Base-by-base conservation (phyloP, 2,329 filamentous ascomycete genomes). In the Lomentospora prolificans region DNA sequence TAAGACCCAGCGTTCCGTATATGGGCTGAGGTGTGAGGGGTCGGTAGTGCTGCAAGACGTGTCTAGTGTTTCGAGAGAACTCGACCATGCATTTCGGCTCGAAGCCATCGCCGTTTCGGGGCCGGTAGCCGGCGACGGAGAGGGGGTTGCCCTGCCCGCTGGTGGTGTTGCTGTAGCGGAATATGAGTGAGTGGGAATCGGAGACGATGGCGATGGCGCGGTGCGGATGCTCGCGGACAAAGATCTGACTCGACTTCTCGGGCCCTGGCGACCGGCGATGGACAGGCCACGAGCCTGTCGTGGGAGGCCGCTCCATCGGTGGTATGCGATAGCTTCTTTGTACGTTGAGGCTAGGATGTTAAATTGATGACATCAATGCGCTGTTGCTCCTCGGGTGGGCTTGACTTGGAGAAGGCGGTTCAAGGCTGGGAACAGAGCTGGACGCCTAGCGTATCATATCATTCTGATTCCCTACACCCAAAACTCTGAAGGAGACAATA, bases 181-280 rank as follows among this genome's bases (percentile, higher is more conserved):
- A 89, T 61, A 96, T 86, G 63, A 97, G 79, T 65, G 86, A 87
- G 70, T 95, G 86, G 19, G 85, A 81, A 41, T 84, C 74, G 28
- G 90, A 91, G 36, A 86, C 86, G 61, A 97, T 85, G 61, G 90
- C 90, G 68, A 97, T 90, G 61, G 90, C 87, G 61, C 92, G 88
- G 67, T 90, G 84, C 62, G 90, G 90, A 66, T 89, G 83, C 67
- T 96, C 90, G 73, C 87, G 87, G 69, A 95, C 84, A 64, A 94
- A 81, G 59, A 96, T 83, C 64, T 86, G 86, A 72, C 90, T 86
- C 57, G 85, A 81, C 74, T 77, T 80, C 58, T 82, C 78, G 60
- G 73, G 70, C 48, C 76, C 72, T 12, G 75, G 74, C 61, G 74
- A 66, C 63, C 41, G 44, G 50, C 51, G 51, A 17, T 52, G 48